These are phyloP conservation scores for Gossypium mustelinum DNA, from an alignment of 345 rosid species.

Conservation along the genomic window DNA sequence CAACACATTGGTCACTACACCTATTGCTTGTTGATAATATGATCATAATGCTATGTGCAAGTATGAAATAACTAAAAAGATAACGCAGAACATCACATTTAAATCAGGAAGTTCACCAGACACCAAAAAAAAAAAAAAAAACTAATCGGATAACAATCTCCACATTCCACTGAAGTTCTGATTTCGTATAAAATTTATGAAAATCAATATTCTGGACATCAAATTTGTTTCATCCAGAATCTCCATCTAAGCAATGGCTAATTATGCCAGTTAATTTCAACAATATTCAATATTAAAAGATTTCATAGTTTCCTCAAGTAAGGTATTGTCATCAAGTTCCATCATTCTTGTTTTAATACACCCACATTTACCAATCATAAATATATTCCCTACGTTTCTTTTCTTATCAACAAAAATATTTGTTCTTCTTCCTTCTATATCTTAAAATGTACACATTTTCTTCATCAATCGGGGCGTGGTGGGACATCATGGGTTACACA, in stretches of 20 bases:
- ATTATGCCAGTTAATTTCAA: background rate
- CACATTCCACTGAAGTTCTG: background rate
- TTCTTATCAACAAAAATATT: background rate
- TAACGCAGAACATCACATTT: background rate
- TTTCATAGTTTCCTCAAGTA: background rate
- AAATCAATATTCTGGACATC: background rate
- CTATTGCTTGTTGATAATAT: too few relatives aligned
- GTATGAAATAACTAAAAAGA: background rate
- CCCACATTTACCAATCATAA: background rate
- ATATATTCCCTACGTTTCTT: background rate
- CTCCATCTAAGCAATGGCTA: background rate
- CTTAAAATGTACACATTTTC: background rate
- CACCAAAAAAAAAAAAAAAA: too few relatives aligned
- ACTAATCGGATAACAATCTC: background rate
- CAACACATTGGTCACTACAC: too few relatives aligned
- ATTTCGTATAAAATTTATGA: constrained; percentile 3
- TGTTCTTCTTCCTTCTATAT: background rate
- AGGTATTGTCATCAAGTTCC: background rate
- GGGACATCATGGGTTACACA: background rate
- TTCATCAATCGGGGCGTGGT: background rate
- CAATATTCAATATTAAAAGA: background rate
- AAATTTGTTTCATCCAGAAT: background rate
- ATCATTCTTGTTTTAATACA: background rate
- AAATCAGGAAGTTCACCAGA: background rate
- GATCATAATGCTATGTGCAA: background rate